Base-by-base conservation (phyloP, 177 flowering plant genomes). In the Vitis hybrid region DNA sequence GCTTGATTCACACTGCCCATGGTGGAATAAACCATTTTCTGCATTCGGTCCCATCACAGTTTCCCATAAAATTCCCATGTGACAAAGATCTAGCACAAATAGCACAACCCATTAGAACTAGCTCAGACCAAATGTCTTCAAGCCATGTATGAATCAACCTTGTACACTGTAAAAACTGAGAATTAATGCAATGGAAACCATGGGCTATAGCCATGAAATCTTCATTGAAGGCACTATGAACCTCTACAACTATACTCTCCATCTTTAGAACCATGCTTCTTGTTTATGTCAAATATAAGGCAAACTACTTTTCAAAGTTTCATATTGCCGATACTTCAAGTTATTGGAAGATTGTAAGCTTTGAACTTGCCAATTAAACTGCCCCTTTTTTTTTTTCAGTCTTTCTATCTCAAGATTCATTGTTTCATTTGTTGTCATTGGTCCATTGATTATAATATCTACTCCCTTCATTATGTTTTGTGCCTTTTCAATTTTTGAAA, bases 41-140 rank as follows among this genome's bases (percentile, higher is more conserved):
- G 88, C 91, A 80, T 95, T 90, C 70, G 89, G 65, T 32, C 97
- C 90, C 45, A 82, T 87, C 18, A 83, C 90, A 15, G 91, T 80
- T 82, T 95, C 97, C 84, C 89, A 75, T 65, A 95, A 67, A 72
- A 90, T 80, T 26, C 97, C 98, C 82, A 87, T 86, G 78, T 95
- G 97, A 75, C 99, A 95, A 11, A 90, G 87, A 77, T 91, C 97
- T 60, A 95, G 70, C 49, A 89, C 91, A 51, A 97, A 91, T 30
- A 93, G 92, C 92, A 81, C 92, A 89, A 70, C 90, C 99, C 80
- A 89, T 93, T 32, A 73, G 77, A 70, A 95, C 79, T 54, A 91
- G 88, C 73, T 91, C 94, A n/a, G 94, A 88, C 94, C 94, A 95
- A 45, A 87, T 72, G 19, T 93, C 92, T 79, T 91, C 98, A 49